A percentile compares a stretch with the other conserved stretches of the same genome.
These are phyloP conservation scores for Lasiodiplodia hormozganensis DNA, from an alignment of 2,329 filamentous ascomycete species.

Conservation along the genomic window DNA sequence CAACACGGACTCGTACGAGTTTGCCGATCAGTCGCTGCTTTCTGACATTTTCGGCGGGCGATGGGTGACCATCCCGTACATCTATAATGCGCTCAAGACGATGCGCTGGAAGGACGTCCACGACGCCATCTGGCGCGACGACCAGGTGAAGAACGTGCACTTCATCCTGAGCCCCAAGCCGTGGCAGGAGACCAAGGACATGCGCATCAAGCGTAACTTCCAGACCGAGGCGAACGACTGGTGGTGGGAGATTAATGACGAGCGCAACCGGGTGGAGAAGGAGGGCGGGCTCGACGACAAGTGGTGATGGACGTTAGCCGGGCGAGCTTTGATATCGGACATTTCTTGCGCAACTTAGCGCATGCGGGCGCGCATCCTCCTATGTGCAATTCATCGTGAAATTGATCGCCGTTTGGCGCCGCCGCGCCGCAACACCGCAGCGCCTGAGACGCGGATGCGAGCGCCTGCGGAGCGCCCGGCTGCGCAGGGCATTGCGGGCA, in stretches of 20 bases:
- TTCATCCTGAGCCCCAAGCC: slow-evolving; percentile 69
- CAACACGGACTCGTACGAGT: slow-evolving; percentile 60
- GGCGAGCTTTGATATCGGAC: slow-evolving; percentile 18
- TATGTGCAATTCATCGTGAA: slow-evolving; percentile 26
- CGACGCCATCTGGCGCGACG: slow-evolving; percentile 65
- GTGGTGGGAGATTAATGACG: slow-evolving; percentile 63
- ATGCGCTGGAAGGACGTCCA: slow-evolving; percentile 63
- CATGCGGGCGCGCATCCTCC: slow-evolving; percentile 25
- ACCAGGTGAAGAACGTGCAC: slow-evolving; percentile 67
- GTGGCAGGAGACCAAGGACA: slow-evolving; percentile 62
- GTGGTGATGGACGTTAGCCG: slow-evolving; percentile 47
- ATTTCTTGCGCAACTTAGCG: slow-evolving; percentile 17
- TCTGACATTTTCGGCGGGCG: slow-evolving; percentile 64
- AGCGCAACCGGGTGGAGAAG: slow-evolving; percentile 58
- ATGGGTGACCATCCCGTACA: slow-evolving; percentile 66
- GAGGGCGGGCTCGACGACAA: slow-evolving; percentile 57
- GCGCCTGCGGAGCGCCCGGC: slow-evolving; percentile 1
- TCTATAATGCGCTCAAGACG: slow-evolving; percentile 69
- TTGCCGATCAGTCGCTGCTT: slow-evolving; percentile 66
- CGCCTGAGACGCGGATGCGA: neutral
- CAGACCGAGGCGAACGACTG: slow-evolving; percentile 57
- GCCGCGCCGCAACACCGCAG: slow-evolving; percentile 10
- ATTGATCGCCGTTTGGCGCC: slow-evolving; percentile 25
- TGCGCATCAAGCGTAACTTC: slow-evolving; percentile 37
- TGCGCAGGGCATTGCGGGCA: neutral